phyloP scores from a whole-genome alignment of 345 rosid genomes.

The Moringa oleifera region DNA sequence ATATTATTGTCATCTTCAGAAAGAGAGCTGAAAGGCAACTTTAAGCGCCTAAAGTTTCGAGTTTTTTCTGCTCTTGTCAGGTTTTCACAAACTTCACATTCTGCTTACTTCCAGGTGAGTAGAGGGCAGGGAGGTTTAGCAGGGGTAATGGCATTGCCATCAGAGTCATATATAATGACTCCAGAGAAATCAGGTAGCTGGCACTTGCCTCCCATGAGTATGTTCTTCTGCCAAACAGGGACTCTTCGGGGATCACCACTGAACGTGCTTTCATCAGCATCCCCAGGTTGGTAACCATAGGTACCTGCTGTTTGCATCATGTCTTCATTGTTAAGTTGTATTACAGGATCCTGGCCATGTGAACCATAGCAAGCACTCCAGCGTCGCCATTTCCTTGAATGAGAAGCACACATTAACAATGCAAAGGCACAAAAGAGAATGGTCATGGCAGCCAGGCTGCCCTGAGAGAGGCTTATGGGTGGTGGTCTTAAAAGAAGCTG shows the following conservation, averaged over 20 bases:
- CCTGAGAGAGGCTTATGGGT: conserved; percentile 26
- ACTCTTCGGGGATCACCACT: conserved; percentile 35
- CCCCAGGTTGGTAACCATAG: conserved; percentile 9
- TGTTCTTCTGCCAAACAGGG: conserved; percentile 78
- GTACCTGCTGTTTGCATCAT: conserved; percentile 18
- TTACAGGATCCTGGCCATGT: conserved; percentile 49
- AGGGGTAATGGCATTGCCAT: conserved; percentile 53
- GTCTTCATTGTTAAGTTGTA: conserved; percentile 40
- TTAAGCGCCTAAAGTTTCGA: no score
- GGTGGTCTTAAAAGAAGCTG: conserved; percentile 17
- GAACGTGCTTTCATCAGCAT: conserved; percentile 18
- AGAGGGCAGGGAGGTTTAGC: conserved; percentile 41
- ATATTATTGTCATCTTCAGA: no score
- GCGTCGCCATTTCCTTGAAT: conserved; percentile 38
- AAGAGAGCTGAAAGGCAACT: no score
- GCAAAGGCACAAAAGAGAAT: conserved; percentile 46
- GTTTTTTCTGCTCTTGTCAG: not conserved
- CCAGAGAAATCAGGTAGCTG: conserved; percentile 91
- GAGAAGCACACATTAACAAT: conserved; percentile 51
- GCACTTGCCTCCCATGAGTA: conserved; percentile 91
- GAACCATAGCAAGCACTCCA: conserved; percentile 56
- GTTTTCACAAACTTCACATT: not conserved
- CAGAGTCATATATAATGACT: conserved; percentile 68
- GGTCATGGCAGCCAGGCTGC: conserved; percentile 34
- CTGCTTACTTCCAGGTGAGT: conserved; percentile 62